Conservation (phyloP, 306 rosid species). For the Lathyrus oleraceus region DNA sequence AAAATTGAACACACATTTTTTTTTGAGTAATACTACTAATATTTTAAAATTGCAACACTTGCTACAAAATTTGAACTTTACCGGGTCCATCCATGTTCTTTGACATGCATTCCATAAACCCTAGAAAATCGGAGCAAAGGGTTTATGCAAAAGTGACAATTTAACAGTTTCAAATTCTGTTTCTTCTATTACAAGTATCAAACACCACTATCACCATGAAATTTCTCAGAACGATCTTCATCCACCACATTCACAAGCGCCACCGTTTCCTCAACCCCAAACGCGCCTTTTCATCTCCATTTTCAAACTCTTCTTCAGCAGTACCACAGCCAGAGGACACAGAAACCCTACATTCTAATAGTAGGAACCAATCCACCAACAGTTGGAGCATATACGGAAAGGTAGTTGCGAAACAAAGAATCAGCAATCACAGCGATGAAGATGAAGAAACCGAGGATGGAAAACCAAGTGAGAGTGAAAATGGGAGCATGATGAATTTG, state of each 20-base stretch:
- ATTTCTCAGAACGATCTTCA: constrained; percentile 51
- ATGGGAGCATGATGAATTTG: neutral
- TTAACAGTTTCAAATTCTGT: neutral
- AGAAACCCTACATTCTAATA: neutral
- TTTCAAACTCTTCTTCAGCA: constrained; percentile 1
- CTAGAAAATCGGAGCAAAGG: neutral
- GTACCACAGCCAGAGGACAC: neutral
- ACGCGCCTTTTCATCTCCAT: constrained; percentile 1
- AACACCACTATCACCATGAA: constrained; percentile 37
- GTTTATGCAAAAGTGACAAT: neutral
- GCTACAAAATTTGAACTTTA: too few species aligned
- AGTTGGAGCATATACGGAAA: constrained; percentile 56
- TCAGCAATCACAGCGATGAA: neutral
- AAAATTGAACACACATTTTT: too few species aligned
- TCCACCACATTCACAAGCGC: constrained; percentile 38
- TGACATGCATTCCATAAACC: neutral
- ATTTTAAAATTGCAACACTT: too few species aligned
- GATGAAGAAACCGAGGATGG: constrained; percentile 22
- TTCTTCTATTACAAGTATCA: neutral
- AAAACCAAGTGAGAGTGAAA: constrained; percentile 21
- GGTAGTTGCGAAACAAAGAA: constrained; percentile 15
- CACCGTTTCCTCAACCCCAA: constrained; percentile 36
- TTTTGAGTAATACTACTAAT: too few species aligned
- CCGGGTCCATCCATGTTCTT: too few species aligned
- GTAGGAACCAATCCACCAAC: neutral